phyloP scores from a whole-genome alignment of 2,329 filamentous ascomycete genomes.

The Talaromyces sp. region DNA sequence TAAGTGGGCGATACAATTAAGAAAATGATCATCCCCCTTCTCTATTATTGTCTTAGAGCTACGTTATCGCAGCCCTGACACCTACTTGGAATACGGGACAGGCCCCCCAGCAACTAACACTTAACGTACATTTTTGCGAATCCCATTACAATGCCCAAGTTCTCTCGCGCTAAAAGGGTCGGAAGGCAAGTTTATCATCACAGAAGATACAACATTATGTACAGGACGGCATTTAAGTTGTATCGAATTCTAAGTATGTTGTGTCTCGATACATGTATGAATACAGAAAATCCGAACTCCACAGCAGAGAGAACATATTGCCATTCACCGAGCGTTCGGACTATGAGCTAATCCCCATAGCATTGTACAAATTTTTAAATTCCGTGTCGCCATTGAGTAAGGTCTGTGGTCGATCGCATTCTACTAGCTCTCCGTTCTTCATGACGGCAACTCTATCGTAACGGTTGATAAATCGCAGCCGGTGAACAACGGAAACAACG shows the following conservation, averaged over 20 bases:
- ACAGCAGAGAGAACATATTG: not conserved
- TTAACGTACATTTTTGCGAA: no score
- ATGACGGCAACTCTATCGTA: constrained; percentile 38
- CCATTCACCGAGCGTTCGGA: not conserved
- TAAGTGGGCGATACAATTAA: no score
- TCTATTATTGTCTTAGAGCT: no score
- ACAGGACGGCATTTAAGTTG: no score
- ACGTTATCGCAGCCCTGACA: no score
- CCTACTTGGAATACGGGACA: no score
- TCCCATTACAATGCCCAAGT: no score
- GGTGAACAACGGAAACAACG: constrained; percentile 57
- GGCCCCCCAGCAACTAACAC: no score
- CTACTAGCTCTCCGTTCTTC: constrained; percentile 34
- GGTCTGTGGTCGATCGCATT: constrained; percentile 33
- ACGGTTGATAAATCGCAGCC: constrained; percentile 46
- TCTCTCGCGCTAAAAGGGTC: no score
- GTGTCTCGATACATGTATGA: not conserved
- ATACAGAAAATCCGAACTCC: not conserved
- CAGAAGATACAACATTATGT: no score
- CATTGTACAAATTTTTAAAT: constrained; percentile 33
- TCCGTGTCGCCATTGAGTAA: constrained; percentile 36
- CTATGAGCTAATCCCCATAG: not conserved
- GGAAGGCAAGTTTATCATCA: no score
- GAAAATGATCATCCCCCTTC: no score
- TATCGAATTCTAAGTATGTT: not conserved